phyloP scores from a whole-genome alignment of 2,329 filamentous ascomycete genomes.

The Curvularia spicifera region DNA sequence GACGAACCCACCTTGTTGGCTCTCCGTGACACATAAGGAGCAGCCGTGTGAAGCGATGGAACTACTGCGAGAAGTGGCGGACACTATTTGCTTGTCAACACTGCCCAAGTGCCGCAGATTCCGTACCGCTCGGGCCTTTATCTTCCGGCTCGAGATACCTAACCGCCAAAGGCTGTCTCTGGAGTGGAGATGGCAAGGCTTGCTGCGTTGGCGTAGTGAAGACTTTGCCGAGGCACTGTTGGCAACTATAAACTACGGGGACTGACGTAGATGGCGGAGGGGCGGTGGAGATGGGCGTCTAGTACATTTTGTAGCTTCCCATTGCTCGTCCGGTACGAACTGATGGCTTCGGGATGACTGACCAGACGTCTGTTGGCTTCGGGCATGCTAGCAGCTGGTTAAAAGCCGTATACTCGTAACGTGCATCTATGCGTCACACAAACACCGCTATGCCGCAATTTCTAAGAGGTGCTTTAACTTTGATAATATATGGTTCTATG shows the following conservation, averaged over 20 bases:
- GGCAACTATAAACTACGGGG: neutral
- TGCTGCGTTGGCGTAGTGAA: neutral
- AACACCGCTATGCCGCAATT: no score
- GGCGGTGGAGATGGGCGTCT: neutral
- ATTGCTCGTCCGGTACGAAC: neutral
- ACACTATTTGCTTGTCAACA: neutral
- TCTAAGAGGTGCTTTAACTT: no score
- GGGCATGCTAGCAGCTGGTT: slow-evolving; percentile 2
- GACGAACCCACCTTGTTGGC: neutral
- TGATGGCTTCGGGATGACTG: neutral
- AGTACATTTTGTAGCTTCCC: neutral
- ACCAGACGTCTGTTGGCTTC: neutral
- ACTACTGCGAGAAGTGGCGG: neutral
- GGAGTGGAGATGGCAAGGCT: neutral
- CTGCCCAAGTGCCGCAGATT: neutral
- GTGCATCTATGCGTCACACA: no score
- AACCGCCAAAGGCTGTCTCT: neutral
- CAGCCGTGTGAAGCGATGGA: neutral
- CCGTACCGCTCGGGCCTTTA: slow-evolving; percentile 5
- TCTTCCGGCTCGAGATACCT: neutral
- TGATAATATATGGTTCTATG: no score
- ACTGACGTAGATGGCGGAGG: neutral
- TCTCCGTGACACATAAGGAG: neutral
- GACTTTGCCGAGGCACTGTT: neutral
- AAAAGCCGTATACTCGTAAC: slow-evolving; percentile 10